phyloP scores from a whole-genome alignment of 257 asterid species.

The Osmanthus fragrans region DNA sequence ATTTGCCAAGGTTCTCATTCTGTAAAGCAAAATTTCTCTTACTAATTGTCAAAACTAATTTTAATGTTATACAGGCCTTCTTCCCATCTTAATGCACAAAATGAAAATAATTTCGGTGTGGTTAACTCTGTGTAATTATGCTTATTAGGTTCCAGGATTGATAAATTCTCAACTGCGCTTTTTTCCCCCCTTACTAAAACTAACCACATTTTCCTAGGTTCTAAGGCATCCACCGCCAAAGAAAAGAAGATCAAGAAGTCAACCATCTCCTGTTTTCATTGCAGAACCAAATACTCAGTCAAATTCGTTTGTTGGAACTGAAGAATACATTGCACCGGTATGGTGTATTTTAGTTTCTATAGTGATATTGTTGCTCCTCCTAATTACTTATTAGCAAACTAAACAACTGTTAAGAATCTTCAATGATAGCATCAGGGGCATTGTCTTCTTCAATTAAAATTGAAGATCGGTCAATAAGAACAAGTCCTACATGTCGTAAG shows the following conservation, averaged over 20 bases:
- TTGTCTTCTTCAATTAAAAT: not conserved
- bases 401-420: not conserved
- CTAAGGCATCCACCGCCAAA: slow-evolving; percentile 63
- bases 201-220: slow-evolving; percentile 48
- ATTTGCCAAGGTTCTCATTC: not conserved
- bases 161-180: slow-evolving; percentile 1
- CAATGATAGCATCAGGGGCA: not conserved
- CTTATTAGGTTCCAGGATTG: not conserved
- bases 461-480: not conserved
- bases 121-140: not conserved
- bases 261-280: slow-evolving; percentile 76
- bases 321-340: slow-evolving; percentile 99
- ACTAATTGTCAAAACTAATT: not conserved
- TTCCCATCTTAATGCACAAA: not conserved
- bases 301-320: slow-evolving; percentile 97
- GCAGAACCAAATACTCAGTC: slow-evolving; percentile 93
- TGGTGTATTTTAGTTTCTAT: slow-evolving; percentile 2
- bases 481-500: not conserved
- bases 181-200: slow-evolving; percentile 11
- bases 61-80: not conserved
- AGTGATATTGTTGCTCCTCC: not conserved
- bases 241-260: slow-evolving; percentile 66
- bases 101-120: not conserved
- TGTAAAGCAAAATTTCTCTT: slow-evolving; percentile 1
- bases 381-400: not conserved